Evolutionary conservation across 805 yeast species (phyloP), one percentile per base, ranked within the genome.

Genomic region (Kurtzmaniella cleridarum): DNA sequence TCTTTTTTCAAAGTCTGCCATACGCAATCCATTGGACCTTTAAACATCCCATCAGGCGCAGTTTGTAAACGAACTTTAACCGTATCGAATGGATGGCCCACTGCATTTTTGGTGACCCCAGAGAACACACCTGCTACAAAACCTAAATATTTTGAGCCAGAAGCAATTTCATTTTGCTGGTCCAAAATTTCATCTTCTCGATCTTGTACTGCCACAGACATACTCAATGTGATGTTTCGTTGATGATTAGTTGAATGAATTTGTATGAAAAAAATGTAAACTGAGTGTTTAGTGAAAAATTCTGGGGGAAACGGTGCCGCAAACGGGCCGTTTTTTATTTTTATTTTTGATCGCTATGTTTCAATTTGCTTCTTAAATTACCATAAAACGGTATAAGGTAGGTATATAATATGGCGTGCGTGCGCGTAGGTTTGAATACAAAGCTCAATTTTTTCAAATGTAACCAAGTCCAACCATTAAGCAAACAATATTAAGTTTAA

Each of bases 71-170:
- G 69, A 13, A 88, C 96, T 54, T 88, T 88, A 46, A 89, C 80
- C 1, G 96, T 85, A 58, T 89, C 96, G 49, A 89, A 86, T 9
- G 96, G 96, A 59, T 88, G 96, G 2, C 96, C 96, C 8, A 89
- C 96, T 1, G 83, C 79, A 49, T 89, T 84, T 56, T 89, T 89
- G 51, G 86, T 83, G 17, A 86, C 77, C 16, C 96, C 97, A 0
- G 91, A 81, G 54, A 84, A 84, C 53, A 84, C 78, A 6, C 96
- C 97, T 2, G 96, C 95, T 16, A 87, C 75, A 54, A 88, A 89
- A 15, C 96, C 96, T 43, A 81, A 73, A 47, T 75, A 77, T 41
- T 54, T 59, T 9, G 81, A 77, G 1, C 79, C 77, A 30, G 36
- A 29, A 7, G 26, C 16, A 3, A 18, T 26, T 12, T 7, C 14